A percentile compares a stretch with the other conserved stretches of the same genome.
Evolutionary conservation across 208 protist species (phyloP).

Genomic region (Leishmania mexicana): DNA sequence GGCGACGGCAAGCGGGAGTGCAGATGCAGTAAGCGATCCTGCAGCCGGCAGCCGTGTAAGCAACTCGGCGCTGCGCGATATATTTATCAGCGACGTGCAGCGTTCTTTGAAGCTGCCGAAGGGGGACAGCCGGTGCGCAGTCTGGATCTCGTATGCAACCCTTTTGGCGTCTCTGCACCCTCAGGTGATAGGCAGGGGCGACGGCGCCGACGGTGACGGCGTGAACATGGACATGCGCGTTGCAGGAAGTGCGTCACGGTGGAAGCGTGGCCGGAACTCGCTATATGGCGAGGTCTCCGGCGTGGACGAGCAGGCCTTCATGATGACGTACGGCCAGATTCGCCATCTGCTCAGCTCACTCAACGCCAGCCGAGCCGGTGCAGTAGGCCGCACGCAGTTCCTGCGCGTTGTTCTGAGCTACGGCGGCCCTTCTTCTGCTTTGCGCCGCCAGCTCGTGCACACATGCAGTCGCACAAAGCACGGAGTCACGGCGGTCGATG

Average conservation of each 20-base stretch:
- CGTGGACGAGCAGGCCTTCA: slow-evolving; percentile 14
- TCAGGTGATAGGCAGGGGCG: too few relatives aligned
- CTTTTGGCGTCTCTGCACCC: slow-evolving; percentile 26
- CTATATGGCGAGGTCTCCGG: background rate
- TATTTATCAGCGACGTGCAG: slow-evolving; percentile 46
- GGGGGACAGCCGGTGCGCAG: slow-evolving; percentile 29
- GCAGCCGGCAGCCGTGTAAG: slow-evolving; percentile 4
- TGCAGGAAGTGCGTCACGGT: background rate
- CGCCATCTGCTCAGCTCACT: slow-evolving; percentile 23
- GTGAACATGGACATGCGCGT: background rate
- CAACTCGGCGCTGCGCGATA: slow-evolving; percentile 15
- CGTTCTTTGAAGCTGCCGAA: slow-evolving; percentile 39
- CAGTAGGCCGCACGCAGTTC: slow-evolving; percentile 28
- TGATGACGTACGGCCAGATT: slow-evolving; percentile 10
- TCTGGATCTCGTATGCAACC: slow-evolving; percentile 42
- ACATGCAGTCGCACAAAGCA: background rate
- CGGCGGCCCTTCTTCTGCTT: slow-evolving; percentile 32
- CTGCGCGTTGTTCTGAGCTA: slow-evolving; percentile 37
- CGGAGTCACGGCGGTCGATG: slow-evolving; percentile 6
- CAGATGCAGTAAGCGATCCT: background rate
- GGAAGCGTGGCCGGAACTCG: background rate
- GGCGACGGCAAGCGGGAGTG: background rate
- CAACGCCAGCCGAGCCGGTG: slow-evolving; percentile 1
- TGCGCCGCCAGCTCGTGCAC: slow-evolving; percentile 33
- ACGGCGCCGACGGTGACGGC: background rate